Evolutionary conservation across 202 grass and related monocot species (phyloP), one percentile per base, ranked within the genome.

Genomic region (Alloteropsis angusta): DNA sequence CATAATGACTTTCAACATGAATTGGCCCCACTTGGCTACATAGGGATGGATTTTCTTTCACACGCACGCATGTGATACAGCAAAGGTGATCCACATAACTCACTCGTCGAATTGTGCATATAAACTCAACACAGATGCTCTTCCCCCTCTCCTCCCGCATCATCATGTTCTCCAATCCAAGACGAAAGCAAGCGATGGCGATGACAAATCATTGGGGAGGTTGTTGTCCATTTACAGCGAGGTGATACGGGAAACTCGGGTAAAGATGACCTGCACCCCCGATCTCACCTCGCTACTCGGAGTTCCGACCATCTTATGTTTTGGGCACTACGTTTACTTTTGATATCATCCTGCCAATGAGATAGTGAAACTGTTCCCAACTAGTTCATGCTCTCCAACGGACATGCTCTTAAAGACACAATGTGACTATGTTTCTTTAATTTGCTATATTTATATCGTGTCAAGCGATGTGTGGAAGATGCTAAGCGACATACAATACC

Each of bases 341-440:
- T 54, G 55, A 74, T 72, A 11, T 70, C 23, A 32, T 16, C 72
- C 77, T 11, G 58, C 74, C 92, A 91, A 92, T 67, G 94, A 97
- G 87, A 97, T 97, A 58, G 91, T 87, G 38, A 97, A 97, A 80
- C 85, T 97, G 7, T 97, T 97, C 83, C 94, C 14, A 68, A 84
- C 69, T 52, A 94, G 0, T 97, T 87, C 43, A n/a, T 98, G 14
- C 85, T 98, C 42, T 98, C 96, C 10, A 89, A 92, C 0, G 95
- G 95, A 3, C 95, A 98, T 83, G 95, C 92, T 10, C 95, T 89
- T 0, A 89, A 92, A 92, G 96, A 0, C 96, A 98, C 84, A 98
- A 98, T 90, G 92, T 98, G n/a, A 65, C 18, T n/a, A 34, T 34
- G 9, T 16, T 39, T 74, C 4, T 43, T 68, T 57, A 45, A 5